Evolutionary conservation across 129 eudicot species (phyloP).

Genomic region (Escallonia herrerae): DNA sequence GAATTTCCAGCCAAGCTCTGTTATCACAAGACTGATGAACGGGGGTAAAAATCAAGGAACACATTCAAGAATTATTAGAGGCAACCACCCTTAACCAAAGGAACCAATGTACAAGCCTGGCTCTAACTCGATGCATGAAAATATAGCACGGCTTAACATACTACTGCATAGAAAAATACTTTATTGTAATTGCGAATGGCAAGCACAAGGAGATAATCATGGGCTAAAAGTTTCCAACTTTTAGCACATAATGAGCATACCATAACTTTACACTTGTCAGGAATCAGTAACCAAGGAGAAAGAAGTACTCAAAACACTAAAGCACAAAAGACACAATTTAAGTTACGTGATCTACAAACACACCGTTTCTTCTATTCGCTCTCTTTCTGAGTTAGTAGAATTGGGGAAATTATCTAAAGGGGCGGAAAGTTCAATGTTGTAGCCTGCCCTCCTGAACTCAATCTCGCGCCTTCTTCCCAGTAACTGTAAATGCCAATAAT

Average conservation of each 20-base stretch:
- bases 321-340: neutral
- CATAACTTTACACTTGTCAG: neutral
- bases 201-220: constrained; percentile 1
- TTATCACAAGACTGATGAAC: no score
- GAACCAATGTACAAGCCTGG: no score
- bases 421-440: constrained; percentile 63
- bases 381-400: constrained; percentile 70
- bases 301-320: neutral
- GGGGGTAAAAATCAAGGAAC: no score
- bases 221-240: neutral
- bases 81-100: no score
- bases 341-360: constrained; percentile 1
- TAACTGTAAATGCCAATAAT: constrained; percentile 36
- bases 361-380: constrained; percentile 84
- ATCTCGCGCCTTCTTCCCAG: constrained; percentile 89
- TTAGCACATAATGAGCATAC: no score
- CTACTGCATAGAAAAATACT: no score
- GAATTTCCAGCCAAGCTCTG: no score
- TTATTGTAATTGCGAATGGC: neutral
- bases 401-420: constrained; percentile 85
- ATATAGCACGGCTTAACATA: no score
- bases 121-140: no score
- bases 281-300: neutral
- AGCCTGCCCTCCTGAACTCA: constrained; percentile 80
- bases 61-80: no score